These are phyloP conservation scores for Nelumbo lutea DNA, from an alignment of 164 flowering plant genomes.

Conservation along the genomic window DNA sequence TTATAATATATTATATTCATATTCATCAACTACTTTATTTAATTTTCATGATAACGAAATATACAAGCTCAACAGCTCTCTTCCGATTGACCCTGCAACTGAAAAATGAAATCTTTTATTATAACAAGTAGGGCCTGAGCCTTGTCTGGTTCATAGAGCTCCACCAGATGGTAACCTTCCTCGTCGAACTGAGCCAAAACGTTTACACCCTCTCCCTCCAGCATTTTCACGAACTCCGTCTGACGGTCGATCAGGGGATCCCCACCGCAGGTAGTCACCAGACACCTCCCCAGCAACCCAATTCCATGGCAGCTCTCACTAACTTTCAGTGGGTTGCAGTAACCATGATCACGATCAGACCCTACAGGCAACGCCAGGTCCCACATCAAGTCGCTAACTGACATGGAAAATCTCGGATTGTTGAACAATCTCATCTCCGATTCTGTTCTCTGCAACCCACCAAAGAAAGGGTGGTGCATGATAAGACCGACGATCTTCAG, in stretches of 20 bases:
- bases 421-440: no score
- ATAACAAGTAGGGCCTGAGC: conserved; percentile 22
- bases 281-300: background rate
- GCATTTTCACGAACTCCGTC: conserved; percentile 10
- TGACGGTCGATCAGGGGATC: conserved; percentile 18
- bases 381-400: background rate
- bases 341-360: conserved; percentile 17
- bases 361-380: conserved; percentile 7
- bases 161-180: conserved; percentile 38
- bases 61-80: no score
- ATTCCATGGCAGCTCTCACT: background rate
- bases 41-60: no score
- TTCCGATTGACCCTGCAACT: no score
- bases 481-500: no score
- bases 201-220: conserved; percentile 18
- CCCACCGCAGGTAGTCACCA: background rate
- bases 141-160: conserved; percentile 31
- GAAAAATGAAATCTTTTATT: conserved; percentile 24
- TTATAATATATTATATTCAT: no score
- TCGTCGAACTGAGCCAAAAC: conserved; percentile 31
- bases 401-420: no score
- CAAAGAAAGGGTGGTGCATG: no score
- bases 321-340: conserved; percentile 7
- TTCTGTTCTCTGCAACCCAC: no score
- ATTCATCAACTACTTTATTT: no score